Conservation (phyloP, 2,329 filamentous ascomycete species). For the Trichoderma breve region DNA sequence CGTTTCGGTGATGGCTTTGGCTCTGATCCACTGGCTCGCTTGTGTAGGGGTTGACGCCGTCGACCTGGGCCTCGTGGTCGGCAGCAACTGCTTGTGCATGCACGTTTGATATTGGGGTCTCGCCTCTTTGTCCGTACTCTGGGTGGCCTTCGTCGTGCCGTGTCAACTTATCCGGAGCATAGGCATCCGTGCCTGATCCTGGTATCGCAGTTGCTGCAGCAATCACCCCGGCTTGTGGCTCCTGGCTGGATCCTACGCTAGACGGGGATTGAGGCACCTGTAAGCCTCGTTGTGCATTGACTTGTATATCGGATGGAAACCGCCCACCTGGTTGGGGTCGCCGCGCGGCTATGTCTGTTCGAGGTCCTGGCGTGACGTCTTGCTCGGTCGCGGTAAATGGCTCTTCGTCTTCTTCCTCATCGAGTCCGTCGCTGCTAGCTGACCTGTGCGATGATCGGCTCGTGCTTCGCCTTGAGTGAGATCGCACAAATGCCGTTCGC, state of each 20-base stretch:
- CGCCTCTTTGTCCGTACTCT: conserved; percentile 47
- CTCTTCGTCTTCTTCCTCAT: conserved; percentile 70
- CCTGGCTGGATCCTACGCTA: conserved; percentile 71
- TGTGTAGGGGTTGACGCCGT: conserved; percentile 59
- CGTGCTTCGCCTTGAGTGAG: conserved; percentile 74
- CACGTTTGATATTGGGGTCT: conserved; percentile 47
- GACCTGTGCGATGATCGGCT: conserved; percentile 65
- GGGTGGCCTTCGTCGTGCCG: conserved; percentile 22
- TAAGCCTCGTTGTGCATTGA: conserved; percentile 75
- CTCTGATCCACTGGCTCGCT: conserved; percentile 40
- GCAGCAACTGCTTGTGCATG: conserved; percentile 52
- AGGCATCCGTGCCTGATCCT: conserved; percentile 15
- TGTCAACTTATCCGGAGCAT: conserved; percentile 34
- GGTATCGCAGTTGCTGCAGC: conserved; percentile 58
- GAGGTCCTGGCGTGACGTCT: conserved; percentile 46
- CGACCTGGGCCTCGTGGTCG: conserved; percentile 49
- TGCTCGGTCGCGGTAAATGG: conserved; percentile 54
- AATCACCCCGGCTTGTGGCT: conserved; percentile 56
- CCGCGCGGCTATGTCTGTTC: conserved; percentile 52
- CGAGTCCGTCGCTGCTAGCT: conserved; percentile 72
- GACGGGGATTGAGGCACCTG: conserved; percentile 75
- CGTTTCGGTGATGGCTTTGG: conserved; percentile 21
- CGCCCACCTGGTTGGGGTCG: conserved; percentile 90
- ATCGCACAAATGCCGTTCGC: conserved; percentile 80
- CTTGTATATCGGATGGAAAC: conserved; percentile 91